phyloP scores from a whole-genome alignment of 2,329 filamentous ascomycete species.

The Colletotrichum zoysiae region DNA sequence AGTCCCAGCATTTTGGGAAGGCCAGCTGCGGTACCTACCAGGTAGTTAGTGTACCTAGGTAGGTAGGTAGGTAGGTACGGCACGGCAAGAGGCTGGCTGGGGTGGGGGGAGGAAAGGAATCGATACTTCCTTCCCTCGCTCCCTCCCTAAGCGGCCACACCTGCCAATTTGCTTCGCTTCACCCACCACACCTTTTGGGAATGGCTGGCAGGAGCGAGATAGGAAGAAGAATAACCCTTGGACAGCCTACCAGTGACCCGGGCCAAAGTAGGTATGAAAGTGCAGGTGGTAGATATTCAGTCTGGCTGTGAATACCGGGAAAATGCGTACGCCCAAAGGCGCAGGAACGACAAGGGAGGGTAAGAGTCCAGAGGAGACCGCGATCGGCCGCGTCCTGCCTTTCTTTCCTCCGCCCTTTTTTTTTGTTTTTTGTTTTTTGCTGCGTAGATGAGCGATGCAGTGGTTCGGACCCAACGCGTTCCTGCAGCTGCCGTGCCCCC shows the following conservation, averaged over 20 bases:
- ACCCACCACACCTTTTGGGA: not conserved
- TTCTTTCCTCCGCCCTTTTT: not conserved
- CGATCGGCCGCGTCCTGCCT: constrained; percentile 2
- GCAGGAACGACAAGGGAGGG: constrained; percentile 2
- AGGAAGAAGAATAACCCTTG: not conserved
- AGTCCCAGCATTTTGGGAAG: constrained; percentile 41
- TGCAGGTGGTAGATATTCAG: not conserved
- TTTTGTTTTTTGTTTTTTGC: not conserved
- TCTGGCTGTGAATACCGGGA: not conserved
- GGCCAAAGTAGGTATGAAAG: not conserved
- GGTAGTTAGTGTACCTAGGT: too few relatives aligned
- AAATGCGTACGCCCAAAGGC: not conserved
- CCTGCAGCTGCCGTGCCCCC: constrained; percentile 4
- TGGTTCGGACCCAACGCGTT: constrained; percentile 17
- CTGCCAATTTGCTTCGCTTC: not conserved
- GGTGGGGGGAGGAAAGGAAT: not conserved
- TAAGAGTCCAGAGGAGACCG: not conserved
- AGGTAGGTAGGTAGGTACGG: not conserved
- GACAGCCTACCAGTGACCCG: not conserved
- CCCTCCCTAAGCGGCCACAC: not conserved
- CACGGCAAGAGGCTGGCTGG: constrained; percentile 20
- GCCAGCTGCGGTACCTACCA: not conserved
- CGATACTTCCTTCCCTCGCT: constrained; percentile 1
- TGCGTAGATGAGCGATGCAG: not conserved
- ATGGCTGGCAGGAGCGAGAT: not conserved